Percentiles rank a stretch among this genome's conserved stretches.
These are phyloP conservation scores for Aureobasidium uvarum DNA, from an alignment of 2,329 filamentous ascomycete species.

Conservation along the genomic window DNA sequence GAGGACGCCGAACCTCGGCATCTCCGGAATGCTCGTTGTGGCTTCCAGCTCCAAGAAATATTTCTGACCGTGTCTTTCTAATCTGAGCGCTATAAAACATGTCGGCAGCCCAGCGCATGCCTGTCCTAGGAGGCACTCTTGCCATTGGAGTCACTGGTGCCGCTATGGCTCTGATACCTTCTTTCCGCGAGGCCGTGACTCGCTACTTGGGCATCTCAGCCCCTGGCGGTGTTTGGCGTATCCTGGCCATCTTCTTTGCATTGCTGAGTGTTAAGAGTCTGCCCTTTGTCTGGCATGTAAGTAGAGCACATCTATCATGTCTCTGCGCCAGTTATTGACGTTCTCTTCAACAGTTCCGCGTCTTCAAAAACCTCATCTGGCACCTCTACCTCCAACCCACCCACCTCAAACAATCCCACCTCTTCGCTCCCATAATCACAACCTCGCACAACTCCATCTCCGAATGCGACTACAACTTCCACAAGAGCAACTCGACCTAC, in stretches of 20 bases:
- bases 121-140: conserved; percentile 34
- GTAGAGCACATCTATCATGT: background rate
- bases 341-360: conserved; percentile 42
- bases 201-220: conserved; percentile 30
- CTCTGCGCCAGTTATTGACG: too few relatives aligned
- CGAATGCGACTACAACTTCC: conserved; percentile 83
- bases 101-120: conserved; percentile 37
- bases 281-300: conserved; percentile 72
- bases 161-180: conserved; percentile 32
- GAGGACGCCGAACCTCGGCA: conserved; percentile 17
- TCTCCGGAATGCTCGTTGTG: background rate
- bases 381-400: conserved; percentile 49
- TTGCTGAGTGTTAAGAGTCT: conserved; percentile 70
- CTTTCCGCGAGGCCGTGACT: conserved; percentile 33
- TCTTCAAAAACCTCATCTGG: conserved; percentile 48
- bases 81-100: conserved; percentile 28
- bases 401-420: conserved; percentile 55
- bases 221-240: conserved; percentile 36
- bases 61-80: background rate
- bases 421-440: conserved; percentile 71
- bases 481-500: conserved; percentile 83
- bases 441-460: conserved; percentile 65
- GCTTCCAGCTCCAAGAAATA: background rate
- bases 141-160: conserved; percentile 32
- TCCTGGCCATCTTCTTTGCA: conserved; percentile 52